Conservation (phyloP, 495 filamentous ascomycete species). For the Lentithecium fluviatile region DNA sequence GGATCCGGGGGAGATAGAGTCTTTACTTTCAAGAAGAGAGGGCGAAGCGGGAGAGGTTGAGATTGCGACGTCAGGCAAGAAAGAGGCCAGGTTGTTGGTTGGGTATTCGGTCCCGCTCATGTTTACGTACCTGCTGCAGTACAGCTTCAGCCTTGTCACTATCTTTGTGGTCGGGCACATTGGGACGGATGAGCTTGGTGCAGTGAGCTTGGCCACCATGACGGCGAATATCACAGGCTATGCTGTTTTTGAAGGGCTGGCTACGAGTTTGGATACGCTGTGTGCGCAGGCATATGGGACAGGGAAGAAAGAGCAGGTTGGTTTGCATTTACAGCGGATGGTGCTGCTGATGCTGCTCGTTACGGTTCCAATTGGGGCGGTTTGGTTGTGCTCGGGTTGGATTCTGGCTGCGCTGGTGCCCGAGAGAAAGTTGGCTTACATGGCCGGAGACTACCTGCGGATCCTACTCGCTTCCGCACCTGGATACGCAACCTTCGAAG, state of each 20-base stretch:
- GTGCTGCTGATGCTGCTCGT: constrained; percentile 26
- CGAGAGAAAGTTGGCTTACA: constrained; percentile 24
- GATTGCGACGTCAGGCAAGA: background rate
- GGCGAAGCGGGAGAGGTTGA: constrained; percentile 2
- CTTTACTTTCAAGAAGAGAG: background rate
- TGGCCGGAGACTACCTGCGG: constrained; percentile 31
- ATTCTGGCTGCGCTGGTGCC: constrained; percentile 31
- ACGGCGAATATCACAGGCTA: constrained; percentile 38
- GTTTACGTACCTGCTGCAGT: constrained; percentile 33
- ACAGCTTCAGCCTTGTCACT: constrained; percentile 29
- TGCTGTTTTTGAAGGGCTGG: constrained; percentile 36
- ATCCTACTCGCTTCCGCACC: constrained; percentile 32
- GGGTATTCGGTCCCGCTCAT: constrained; percentile 27
- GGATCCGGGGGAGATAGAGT: constrained; percentile 15
- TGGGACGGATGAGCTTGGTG: constrained; percentile 35
- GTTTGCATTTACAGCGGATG: constrained; percentile 36
- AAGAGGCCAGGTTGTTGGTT: constrained; percentile 20
- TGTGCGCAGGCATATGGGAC: constrained; percentile 40
- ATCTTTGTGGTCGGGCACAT: constrained; percentile 33
- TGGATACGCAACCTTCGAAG: constrained; percentile 36
- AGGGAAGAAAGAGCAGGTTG: constrained; percentile 31
- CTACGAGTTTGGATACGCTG: constrained; percentile 37
- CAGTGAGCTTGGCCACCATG: constrained; percentile 31
- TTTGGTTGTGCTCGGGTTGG: constrained; percentile 32
- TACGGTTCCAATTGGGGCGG: constrained; percentile 34